phyloP scores from a whole-genome alignment of 2,329 filamentous ascomycete genomes.

The Albophoma yamanashiensis region DNA sequence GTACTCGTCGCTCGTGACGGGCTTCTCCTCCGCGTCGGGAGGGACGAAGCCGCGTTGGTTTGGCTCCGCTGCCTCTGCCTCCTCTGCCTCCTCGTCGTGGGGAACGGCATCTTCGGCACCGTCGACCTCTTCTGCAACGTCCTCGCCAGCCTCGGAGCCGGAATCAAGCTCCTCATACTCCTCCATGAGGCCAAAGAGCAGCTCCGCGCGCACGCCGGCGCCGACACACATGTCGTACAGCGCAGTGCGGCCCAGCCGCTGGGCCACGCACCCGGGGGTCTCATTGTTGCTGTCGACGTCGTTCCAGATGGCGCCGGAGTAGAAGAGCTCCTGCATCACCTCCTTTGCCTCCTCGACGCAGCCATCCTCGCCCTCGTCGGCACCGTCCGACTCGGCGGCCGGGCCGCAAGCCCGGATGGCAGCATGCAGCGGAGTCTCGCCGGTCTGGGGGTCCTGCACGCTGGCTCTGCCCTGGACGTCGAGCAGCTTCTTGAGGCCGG shows the following conservation, averaged over 20 bases:
- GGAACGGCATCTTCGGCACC: conserved; percentile 18
- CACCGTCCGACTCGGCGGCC: conserved; percentile 13
- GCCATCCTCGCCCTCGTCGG: conserved; percentile 24
- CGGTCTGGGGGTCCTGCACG: conserved; percentile 74
- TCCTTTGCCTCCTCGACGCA: conserved; percentile 51
- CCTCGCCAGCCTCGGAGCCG: conserved; percentile 37
- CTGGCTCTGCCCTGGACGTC: conserved; percentile 54
- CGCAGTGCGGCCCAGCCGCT: conserved; percentile 52
- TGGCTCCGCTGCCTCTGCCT: conserved; percentile 16
- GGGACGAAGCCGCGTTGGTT: conserved; percentile 19
- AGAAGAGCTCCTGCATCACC: conserved; percentile 65
- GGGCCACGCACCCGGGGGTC: conserved; percentile 83
- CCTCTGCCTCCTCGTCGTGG: conserved; percentile 20
- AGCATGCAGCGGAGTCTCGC: conserved; percentile 80
- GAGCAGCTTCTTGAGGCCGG: conserved; percentile 59
- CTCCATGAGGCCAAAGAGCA: conserved; percentile 73
- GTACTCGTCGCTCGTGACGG: conserved; percentile 56
- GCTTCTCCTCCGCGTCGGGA: conserved; percentile 25
- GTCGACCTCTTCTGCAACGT: conserved; percentile 25
- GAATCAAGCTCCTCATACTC: conserved; percentile 66
- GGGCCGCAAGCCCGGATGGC: conserved; percentile 68
- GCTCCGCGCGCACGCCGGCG: conserved; percentile 81
- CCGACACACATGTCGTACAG: conserved; percentile 80
- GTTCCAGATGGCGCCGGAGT: conserved; percentile 95
- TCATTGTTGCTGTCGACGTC: conserved; percentile 79